Evolutionary conservation across 75 land plant species (phyloP).

Genomic region (Larix kaempferi): DNA sequence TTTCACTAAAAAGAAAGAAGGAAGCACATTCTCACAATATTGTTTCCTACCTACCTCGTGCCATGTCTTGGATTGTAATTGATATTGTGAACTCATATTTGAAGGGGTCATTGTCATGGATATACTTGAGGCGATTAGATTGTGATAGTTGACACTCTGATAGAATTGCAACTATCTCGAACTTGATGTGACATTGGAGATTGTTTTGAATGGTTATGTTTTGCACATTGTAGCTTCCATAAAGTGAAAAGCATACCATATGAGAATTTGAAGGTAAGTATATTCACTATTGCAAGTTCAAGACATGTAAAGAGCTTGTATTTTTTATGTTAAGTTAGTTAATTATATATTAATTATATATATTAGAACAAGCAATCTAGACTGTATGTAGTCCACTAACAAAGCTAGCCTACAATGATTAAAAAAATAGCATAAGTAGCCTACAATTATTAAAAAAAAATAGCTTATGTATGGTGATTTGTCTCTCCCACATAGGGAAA

Average conservation of each 20-base stretch:
- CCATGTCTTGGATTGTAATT: constrained; percentile 33
- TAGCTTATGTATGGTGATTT: too few relatives aligned
- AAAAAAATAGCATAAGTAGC: too few relatives aligned
- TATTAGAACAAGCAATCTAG: too few relatives aligned
- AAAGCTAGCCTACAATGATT: too few relatives aligned
- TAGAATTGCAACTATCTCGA: constrained; percentile 26
- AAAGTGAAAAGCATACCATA: background rate
- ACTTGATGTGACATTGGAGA: constrained; percentile 45
- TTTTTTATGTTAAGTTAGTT: too few relatives aligned
- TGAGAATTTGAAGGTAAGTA: background rate
- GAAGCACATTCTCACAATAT: too few relatives aligned
- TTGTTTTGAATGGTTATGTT: constrained; percentile 31
- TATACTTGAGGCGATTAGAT: constrained; percentile 27
- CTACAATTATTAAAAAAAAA: too few relatives aligned
- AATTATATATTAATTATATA: too few relatives aligned
- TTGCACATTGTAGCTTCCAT: constrained; percentile 28
- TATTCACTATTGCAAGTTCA: background rate
- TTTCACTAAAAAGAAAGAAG: too few relatives aligned
- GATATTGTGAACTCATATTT: constrained; percentile 17
- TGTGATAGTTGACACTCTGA: constrained; percentile 19
- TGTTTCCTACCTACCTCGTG: constrained; percentile 13
- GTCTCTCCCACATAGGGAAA: too few relatives aligned
- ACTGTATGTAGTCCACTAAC: too few relatives aligned
- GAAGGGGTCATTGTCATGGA: constrained; percentile 31
- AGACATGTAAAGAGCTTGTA: background rate